Conservation (phyloP, 768 basidiomycete species). For the Hygrocybe punicea region DNA sequence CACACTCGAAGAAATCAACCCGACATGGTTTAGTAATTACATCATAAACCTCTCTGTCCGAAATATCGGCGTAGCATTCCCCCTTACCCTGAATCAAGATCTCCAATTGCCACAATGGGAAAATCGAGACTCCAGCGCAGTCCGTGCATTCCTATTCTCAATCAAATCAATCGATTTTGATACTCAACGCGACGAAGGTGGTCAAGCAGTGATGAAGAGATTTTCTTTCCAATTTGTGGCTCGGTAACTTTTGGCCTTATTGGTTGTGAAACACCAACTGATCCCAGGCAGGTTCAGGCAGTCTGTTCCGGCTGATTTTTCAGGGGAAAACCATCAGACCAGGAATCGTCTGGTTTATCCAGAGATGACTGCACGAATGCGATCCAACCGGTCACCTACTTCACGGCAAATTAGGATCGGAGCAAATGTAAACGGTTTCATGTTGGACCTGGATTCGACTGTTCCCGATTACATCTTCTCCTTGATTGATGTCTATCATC, state of each 20-base stretch:
- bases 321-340: slow-evolving; percentile 61
- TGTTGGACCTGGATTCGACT: slow-evolving; percentile 77
- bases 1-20: slow-evolving; percentile 28
- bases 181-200: slow-evolving; percentile 72
- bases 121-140: slow-evolving; percentile 40
- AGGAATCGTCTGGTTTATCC: slow-evolving; percentile 76
- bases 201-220: slow-evolving; percentile 65
- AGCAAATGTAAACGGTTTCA: slow-evolving; percentile 78
- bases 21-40: slow-evolving; percentile 56
- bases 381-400: slow-evolving; percentile 47
- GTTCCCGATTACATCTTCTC: slow-evolving; percentile 77
- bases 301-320: slow-evolving; percentile 64
- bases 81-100: slow-evolving; percentile 62
- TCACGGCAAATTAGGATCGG: slow-evolving; percentile 57
- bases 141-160: slow-evolving; percentile 84
- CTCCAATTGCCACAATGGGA: slow-evolving; percentile 48
- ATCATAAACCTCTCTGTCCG: slow-evolving; percentile 52
- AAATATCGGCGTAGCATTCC: slow-evolving; percentile 88
- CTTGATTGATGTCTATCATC: slow-evolving; percentile 80
- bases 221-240: slow-evolving; percentile 86
- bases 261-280: slow-evolving; percentile 7
- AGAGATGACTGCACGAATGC: slow-evolving; percentile 72
- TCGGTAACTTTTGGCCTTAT: slow-evolving; percentile 45
- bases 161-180: slow-evolving; percentile 71
- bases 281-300: slow-evolving; percentile 72